Conservation (phyloP, 495 filamentous ascomycete species). For the Podospora pseudoanserina region DNA sequence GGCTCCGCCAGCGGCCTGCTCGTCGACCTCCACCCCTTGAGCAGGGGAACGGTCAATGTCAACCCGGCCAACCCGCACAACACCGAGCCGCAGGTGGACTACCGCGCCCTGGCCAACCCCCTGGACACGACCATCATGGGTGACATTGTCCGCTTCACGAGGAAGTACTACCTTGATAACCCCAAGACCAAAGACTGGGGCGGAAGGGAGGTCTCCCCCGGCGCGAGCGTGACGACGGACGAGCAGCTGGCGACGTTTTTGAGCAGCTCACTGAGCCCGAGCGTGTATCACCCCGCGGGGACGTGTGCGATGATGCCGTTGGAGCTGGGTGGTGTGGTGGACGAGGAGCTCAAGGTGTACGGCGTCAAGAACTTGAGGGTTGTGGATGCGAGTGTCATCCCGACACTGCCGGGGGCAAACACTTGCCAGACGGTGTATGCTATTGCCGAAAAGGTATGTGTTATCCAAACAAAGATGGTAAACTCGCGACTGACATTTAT, state of each 20-base stretch:
- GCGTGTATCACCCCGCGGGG: slow-evolving; percentile 43
- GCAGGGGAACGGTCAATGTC: slow-evolving; percentile 46
- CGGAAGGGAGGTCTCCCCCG: slow-evolving; percentile 33
- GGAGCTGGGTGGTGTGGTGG: slow-evolving; percentile 51
- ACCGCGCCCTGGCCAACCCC: slow-evolving; percentile 47
- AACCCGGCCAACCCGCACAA: slow-evolving; percentile 37
- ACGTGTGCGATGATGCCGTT: slow-evolving; percentile 49
- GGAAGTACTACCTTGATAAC: slow-evolving; percentile 39
- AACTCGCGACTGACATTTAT: neutral
- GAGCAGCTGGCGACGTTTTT: slow-evolving; percentile 33
- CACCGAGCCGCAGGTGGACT: slow-evolving; percentile 44
- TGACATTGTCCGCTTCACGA: slow-evolving; percentile 41
- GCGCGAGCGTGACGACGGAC: slow-evolving; percentile 30
- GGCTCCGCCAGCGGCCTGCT: slow-evolving; percentile 32
- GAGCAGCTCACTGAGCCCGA: slow-evolving; percentile 31
- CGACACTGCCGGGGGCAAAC: slow-evolving; percentile 38
- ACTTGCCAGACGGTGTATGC: slow-evolving; percentile 44
- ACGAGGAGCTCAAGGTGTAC: slow-evolving; percentile 42
- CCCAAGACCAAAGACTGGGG: slow-evolving; percentile 23
- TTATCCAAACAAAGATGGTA: neutral
- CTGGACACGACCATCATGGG: slow-evolving; percentile 43
- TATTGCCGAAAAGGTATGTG: slow-evolving; percentile 41
- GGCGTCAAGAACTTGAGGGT: slow-evolving; percentile 38
- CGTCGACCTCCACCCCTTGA: slow-evolving; percentile 44
- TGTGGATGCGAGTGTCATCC: slow-evolving; percentile 44